Conservation (phyloP, 2,329 filamentous ascomycete species). For the Hymenoscyphus salicellus region DNA sequence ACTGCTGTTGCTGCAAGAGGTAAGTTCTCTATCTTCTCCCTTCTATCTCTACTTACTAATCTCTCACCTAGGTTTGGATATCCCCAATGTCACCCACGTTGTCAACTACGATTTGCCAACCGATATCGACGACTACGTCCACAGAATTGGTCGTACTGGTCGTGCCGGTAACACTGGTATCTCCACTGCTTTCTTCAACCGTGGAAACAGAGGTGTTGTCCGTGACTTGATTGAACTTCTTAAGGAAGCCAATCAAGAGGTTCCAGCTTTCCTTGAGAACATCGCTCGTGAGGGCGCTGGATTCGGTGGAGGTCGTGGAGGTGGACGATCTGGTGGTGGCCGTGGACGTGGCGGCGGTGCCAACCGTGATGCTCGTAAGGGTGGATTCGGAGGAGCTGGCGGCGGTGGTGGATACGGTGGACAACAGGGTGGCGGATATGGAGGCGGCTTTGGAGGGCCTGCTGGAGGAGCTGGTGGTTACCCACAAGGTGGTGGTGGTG, state of each 20-base stretch:
- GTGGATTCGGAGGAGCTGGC: constrained; percentile 52
- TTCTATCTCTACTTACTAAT: too few species aligned
- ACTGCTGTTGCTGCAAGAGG: constrained; percentile 86
- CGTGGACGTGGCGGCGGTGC: constrained; percentile 67
- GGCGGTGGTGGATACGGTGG: constrained; percentile 46
- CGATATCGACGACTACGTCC: constrained; percentile 97
- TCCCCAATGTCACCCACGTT: constrained; percentile 94
- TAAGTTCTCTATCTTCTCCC: too few species aligned
- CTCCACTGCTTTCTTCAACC: constrained; percentile 99
- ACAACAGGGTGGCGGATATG: constrained; percentile 56
- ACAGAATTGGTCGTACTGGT: constrained; percentile 98
- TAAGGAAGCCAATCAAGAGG: constrained; percentile 97
- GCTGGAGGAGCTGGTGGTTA: constrained; percentile 47
- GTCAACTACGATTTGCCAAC: constrained; percentile 99
- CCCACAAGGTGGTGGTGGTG: constrained; percentile 55
- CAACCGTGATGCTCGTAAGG: constrained; percentile 89
- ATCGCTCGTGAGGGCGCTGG: constrained; percentile 90
- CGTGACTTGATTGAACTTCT: constrained; percentile 95
- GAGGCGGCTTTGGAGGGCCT: constrained; percentile 46
- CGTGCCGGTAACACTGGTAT: constrained; percentile 99
- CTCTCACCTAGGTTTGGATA: constrained; percentile 61
- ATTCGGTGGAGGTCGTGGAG: constrained; percentile 67
- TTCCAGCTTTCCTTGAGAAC: constrained; percentile 90
- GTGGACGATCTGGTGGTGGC: constrained; percentile 61
- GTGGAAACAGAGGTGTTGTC: constrained; percentile 96